phyloP scores from a whole-genome alignment of 768 basidiomycete genomes.

The Serendipita indica region DNA sequence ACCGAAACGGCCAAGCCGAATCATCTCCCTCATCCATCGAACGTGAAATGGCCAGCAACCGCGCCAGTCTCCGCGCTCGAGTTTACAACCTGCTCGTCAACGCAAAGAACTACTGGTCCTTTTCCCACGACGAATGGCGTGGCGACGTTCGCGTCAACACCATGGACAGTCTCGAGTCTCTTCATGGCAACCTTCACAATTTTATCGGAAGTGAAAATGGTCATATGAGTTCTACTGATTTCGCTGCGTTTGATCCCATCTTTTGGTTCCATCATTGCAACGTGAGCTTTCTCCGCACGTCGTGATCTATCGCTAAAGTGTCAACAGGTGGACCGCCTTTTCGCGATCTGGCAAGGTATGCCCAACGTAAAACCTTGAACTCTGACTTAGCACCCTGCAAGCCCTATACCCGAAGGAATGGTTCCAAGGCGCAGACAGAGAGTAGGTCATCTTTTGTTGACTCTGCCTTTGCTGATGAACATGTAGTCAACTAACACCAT shows the following conservation, averaged over 20 bases:
- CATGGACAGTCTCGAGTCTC: slow-evolving; percentile 26
- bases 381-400: too few species aligned
- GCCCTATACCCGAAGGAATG: too few species aligned
- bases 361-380: not conserved
- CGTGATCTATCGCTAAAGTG: not conserved
- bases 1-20: slow-evolving; percentile 14
- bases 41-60: slow-evolving; percentile 8
- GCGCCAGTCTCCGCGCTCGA: slow-evolving; percentile 12
- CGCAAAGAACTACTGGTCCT: slow-evolving; percentile 8
- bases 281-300: not conserved
- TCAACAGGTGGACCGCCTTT: slow-evolving; percentile 36
- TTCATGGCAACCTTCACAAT: slow-evolving; percentile 34
- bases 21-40: not conserved
- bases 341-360: slow-evolving; percentile 31
- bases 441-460: too few species aligned
- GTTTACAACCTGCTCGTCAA: slow-evolving; percentile 7
- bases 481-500: slow-evolving; percentile 35
- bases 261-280: slow-evolving; percentile 37
- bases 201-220: slow-evolving; percentile 28
- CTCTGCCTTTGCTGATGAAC: too few species aligned
- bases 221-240: slow-evolving; percentile 25
- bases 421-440: too few species aligned
- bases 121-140: slow-evolving; percentile 9
- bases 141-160: not conserved
- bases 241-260: slow-evolving; percentile 35